Base-by-base conservation (phyloP, 495 filamentous ascomycete genomes). In the Thermothielavioides terrestris region DNA sequence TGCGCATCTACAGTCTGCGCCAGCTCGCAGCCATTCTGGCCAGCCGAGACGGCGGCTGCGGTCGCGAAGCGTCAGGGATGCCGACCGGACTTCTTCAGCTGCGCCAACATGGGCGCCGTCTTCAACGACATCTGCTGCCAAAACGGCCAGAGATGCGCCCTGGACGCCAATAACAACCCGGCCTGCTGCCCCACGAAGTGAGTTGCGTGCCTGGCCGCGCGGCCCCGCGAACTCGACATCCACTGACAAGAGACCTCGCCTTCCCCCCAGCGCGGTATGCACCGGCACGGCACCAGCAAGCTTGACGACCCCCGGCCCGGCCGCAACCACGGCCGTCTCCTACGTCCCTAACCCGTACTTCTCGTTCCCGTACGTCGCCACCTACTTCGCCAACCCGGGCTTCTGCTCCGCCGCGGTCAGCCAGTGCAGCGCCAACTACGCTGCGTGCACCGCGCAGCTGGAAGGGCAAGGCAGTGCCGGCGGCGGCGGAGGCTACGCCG, bases 361-460 rank as follows among this genome's bases (percentile, higher is more conserved):
- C 58, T 76, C 81, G 11, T 88, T 86, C 60, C 69, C 83, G 27
- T 76, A 75, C 55, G 72, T 87, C 46, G 79, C 81, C 26, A 88
- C 85, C 1, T 75, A 74, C 35, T 86, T 86, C 53, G 59, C 69
- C 40, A 78, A 85, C 52, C 65, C 75, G 15, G 77, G 70, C n/a
- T 70, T 71, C 9, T 89, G 85, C 67, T 62, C 82, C 1, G 77
- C 79, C 11, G 85, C 85, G 56, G 78, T 82, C 62, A 77, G 72
- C 31, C 70, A 77, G 39, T 89, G 85, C 60, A 71, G 78, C 58
- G 72, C 68, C 28, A 83, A 86, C 57, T 84, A 81, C 56, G 66
- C 69, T 15, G 74, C 70, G 25, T 89, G 85, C 56, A 78, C 82
- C 0, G 68, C 72, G n/a, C 70, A 71, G 18, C 63, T 88, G 37